Base-by-base conservation (phyloP, 768 basidiomycete species). In the Imleria badia region DNA sequence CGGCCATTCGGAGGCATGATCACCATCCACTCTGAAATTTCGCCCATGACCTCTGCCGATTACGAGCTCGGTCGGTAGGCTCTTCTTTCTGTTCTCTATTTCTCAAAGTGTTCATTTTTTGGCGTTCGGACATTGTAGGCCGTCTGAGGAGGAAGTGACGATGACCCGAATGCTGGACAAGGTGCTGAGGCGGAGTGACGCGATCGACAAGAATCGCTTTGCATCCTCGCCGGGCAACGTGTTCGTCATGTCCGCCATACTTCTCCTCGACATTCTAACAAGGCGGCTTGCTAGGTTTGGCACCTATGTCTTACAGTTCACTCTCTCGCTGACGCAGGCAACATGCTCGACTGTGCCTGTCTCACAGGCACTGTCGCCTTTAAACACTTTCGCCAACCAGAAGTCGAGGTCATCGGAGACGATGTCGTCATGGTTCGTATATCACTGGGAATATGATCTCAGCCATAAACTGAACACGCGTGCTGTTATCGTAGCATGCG, bases 281-380 rank as follows among this genome's bases (percentile, higher is more conserved):
- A 34, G 1, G n/a, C 12, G 45, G n/a, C 41, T 11, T 22, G n/a
- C 30, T 65, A 97, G 94, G 94, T 97, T 13, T 98, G 97, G 94
- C 90, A 94, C 66, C 75, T 99, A 12, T 82, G 89, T 10, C 71
- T 99, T 29, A 94, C 94, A 0, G 70, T 99, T 3, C 95, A 98
- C 66, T 94, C 89, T 65, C 78, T 98, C 9, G 76, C 93, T 6
- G 94, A 98, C 69, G 84, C 87, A 20, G 96, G 97, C 3, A 98
- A 98, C 66, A 79, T 98, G 75, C 80, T 98, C n/a, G 97, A 98
- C 66, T 97, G 94, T 59, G 94, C 94, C 2, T 94, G 92, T 63
- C 77, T 98, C 34, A 97, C 96, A 2, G 89, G 92, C 1, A 92
- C 98, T 52, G 83, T 90, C 4, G 95, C 96, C 2, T 79, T 99